Conservation (phyloP, 2,329 filamentous ascomycete genomes). For the Talaromyces amestolkiae region DNA sequence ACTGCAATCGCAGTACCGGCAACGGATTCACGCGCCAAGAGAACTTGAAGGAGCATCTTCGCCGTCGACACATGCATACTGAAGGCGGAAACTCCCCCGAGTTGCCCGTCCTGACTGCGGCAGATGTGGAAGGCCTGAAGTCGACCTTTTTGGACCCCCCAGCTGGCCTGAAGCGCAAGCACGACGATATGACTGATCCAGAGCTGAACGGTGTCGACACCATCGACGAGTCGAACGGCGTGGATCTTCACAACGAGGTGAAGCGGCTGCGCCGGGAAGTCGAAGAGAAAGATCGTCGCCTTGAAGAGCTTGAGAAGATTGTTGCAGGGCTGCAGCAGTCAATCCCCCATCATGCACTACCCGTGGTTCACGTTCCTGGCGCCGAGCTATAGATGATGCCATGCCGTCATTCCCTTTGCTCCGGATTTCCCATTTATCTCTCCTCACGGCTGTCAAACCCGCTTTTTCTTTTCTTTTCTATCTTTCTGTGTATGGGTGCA, state of each 20-base stretch:
- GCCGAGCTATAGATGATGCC: conserved; percentile 11
- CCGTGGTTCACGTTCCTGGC: conserved; percentile 15
- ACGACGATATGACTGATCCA: conserved; percentile 13
- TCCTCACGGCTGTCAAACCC: not conserved
- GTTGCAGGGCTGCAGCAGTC: conserved; percentile 38
- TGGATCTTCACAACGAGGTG: conserved; percentile 59
- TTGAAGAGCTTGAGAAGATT: conserved; percentile 43
- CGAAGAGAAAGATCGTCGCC: conserved; percentile 51
- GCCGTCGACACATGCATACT: conserved; percentile 72
- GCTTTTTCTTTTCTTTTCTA: not conserved
- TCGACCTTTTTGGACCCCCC: conserved; percentile 30
- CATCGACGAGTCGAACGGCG: conserved; percentile 43
- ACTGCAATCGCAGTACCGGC: conserved; percentile 85
- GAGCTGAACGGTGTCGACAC: conserved; percentile 28
- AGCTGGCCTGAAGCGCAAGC: conserved; percentile 34
- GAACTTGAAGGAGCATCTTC: conserved; percentile 89
- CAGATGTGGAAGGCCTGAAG: conserved; percentile 32
- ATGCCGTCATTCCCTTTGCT: not conserved
- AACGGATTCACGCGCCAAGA: conserved; percentile 91
- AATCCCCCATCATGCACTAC: conserved; percentile 30
- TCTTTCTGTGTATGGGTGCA: conserved; percentile 9
- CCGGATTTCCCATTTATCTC: not conserved
- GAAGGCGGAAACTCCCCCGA: conserved; percentile 34
- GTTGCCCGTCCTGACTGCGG: conserved; percentile 30
- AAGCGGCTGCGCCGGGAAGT: conserved; percentile 67